These are phyloP conservation scores for Microsporum canis DNA, from an alignment of 2,329 filamentous ascomycete genomes.

Conservation along the genomic window DNA sequence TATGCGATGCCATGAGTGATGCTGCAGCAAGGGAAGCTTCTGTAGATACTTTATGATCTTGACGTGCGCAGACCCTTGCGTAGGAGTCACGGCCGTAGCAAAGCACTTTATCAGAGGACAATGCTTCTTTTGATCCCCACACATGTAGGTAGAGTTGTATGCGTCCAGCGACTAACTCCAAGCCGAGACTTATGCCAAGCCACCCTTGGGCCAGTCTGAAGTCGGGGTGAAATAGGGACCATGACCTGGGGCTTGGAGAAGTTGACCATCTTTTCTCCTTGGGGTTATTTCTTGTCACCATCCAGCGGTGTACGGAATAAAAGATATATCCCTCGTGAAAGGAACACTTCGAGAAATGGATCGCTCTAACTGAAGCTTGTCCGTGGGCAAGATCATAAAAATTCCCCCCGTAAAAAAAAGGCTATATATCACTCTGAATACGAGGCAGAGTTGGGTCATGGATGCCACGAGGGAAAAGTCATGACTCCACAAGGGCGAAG, in stretches of 20 bases:
- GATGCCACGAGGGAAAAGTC: conserved; percentile 2
- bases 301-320: background rate
- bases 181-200: too few relatives aligned
- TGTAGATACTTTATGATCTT: too few relatives aligned
- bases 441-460: background rate
- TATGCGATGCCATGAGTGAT: too few relatives aligned
- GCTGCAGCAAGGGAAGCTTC: too few relatives aligned
- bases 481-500: background rate
- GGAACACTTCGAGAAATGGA: too few relatives aligned
- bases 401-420: background rate
- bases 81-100: too few relatives aligned
- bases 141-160: too few relatives aligned
- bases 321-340: background rate
- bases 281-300: background rate
- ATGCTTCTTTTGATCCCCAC: too few relatives aligned
- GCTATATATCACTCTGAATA: background rate
- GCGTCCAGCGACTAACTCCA: too few relatives aligned
- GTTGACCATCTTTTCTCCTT: background rate
- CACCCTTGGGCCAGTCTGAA: too few relatives aligned
- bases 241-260: background rate
- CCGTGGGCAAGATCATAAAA: background rate
- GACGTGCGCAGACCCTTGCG: too few relatives aligned
- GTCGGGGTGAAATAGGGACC: background rate
- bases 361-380: background rate
- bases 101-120: too few relatives aligned